phyloP scores from a whole-genome alignment of 352 stramenopile genomes.

The Phytophthora pseudosyringae region DNA sequence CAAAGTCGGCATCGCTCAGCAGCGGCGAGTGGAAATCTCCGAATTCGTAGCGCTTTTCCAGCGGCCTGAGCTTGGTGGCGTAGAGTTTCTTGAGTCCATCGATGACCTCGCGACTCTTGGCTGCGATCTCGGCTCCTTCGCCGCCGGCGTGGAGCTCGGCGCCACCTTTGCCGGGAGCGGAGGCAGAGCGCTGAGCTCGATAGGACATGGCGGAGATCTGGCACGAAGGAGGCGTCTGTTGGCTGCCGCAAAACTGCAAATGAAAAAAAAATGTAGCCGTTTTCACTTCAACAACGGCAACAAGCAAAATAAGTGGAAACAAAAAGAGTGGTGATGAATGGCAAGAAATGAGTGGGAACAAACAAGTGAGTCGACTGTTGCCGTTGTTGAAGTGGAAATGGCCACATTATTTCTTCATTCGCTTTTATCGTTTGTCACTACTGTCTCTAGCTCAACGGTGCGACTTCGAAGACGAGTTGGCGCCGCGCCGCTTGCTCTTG shows the following conservation, averaged over 20 bases:
- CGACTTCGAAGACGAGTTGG: conserved; percentile 4
- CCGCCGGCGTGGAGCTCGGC: conserved; percentile 45
- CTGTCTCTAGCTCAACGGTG: conserved; percentile 11
- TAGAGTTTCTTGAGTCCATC: conserved; percentile 87
- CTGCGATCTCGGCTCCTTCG: conserved; percentile 72
- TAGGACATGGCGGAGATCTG: conserved; percentile 25
- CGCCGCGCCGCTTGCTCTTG: conserved; percentile 32
- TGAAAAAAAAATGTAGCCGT: no score
- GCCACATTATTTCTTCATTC: conserved; percentile 7
- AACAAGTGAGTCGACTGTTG: conserved; percentile 7
- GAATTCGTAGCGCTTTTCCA: conserved; percentile 94
- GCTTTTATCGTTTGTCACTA: background rate
- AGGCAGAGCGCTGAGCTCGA: conserved; percentile 27
- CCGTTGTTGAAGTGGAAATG: conserved; percentile 29
- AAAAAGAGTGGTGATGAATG: conserved; percentile 11
- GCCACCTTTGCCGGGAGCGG: conserved; percentile 24
- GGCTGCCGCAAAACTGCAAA: conserved; percentile 7
- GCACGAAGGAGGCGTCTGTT: conserved; percentile 18
- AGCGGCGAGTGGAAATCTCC: conserved; percentile 94
- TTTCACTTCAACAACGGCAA: no score
- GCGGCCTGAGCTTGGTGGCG: conserved; percentile 71
- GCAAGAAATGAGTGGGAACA: no score
- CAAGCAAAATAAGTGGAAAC: no score
- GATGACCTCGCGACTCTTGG: conserved; percentile 73
- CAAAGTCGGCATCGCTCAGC: conserved; percentile 95